Percentiles rank a stretch among this genome's conserved stretches.
phyloP scores from a whole-genome alignment of 2,329 filamentous ascomycete species.

The Fusarium fujikuroi region DNA sequence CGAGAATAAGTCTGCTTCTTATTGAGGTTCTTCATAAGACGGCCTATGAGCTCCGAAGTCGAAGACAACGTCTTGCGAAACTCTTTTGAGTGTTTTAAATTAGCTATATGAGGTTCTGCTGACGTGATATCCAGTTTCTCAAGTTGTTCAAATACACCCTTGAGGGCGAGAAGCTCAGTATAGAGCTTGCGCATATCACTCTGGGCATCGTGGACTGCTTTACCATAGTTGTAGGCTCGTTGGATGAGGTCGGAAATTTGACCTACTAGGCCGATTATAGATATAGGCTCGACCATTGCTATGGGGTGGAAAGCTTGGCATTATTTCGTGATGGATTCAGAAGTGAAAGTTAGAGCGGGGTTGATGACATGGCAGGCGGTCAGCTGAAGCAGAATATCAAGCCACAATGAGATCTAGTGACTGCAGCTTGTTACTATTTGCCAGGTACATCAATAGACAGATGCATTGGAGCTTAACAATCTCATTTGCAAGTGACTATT shows the following conservation, averaged over 20 bases:
- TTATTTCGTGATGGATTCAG: neutral
- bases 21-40: neutral
- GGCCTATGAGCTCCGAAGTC: neutral
- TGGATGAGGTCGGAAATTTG: neutral
- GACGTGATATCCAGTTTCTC: fast-evolving
- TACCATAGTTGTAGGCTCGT: neutral
- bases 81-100: fast-evolving
- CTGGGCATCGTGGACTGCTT: neutral
- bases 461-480: fast-evolving
- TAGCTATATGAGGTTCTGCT: neutral
- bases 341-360: neutral
- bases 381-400: neutral
- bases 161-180: neutral
- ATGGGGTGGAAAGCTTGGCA: fast-evolving
- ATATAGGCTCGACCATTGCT: neutral
- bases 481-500: too few species aligned
- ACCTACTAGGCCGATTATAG: neutral
- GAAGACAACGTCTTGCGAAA: neutral
- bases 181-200: neutral
- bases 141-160: fast-evolving
- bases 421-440: fast-evolving
- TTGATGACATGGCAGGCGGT: neutral
- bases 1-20: neutral
- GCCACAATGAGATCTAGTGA: neutral
- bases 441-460: neutral